These are phyloP conservation scores for Cucurbita moschata DNA, from an alignment of 306 rosid species.

Conservation along the genomic window DNA sequence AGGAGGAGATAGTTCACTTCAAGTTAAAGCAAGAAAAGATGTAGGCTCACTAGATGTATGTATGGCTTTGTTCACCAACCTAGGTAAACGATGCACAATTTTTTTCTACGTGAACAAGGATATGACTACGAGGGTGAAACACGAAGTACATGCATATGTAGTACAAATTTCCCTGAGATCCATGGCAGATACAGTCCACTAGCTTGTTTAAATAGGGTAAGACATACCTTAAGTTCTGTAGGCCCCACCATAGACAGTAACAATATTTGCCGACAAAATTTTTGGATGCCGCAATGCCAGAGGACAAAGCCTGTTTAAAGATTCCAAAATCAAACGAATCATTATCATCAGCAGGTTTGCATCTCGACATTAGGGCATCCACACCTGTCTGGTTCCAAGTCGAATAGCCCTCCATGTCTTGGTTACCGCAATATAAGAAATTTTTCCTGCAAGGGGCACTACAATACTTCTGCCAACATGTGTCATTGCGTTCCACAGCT, in stretches of 20 bases:
- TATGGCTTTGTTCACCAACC: background rate
- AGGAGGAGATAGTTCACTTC: background rate
- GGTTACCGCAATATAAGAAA: slow-evolving; percentile 64
- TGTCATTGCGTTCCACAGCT: slow-evolving; percentile 82
- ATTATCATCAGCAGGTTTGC: slow-evolving; percentile 22
- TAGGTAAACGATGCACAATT: background rate
- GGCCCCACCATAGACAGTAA: slow-evolving; percentile 99
- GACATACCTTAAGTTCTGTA: slow-evolving; percentile 76
- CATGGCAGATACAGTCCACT: background rate
- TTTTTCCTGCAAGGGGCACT: slow-evolving; percentile 17
- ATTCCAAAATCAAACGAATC: slow-evolving; percentile 70
- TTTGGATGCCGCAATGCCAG: slow-evolving; percentile 47
- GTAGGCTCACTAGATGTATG: background rate
- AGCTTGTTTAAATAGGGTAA: background rate
- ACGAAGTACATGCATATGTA: background rate
- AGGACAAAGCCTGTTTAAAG: slow-evolving; percentile 46
- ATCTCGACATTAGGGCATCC: background rate
- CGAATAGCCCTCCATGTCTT: slow-evolving; percentile 12
- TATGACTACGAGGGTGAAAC: background rate
- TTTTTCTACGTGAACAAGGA: background rate
- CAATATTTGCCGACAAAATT: slow-evolving; percentile 64
- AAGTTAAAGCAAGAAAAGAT: background rate
- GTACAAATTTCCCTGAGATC: background rate
- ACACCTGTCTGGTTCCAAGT: slow-evolving; percentile 25
- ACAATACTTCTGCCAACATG: slow-evolving; percentile 84